Evolutionary conservation across 1,284 basidiomycete species (phyloP).

Genomic region (Sporisorium scitamineum): DNA sequence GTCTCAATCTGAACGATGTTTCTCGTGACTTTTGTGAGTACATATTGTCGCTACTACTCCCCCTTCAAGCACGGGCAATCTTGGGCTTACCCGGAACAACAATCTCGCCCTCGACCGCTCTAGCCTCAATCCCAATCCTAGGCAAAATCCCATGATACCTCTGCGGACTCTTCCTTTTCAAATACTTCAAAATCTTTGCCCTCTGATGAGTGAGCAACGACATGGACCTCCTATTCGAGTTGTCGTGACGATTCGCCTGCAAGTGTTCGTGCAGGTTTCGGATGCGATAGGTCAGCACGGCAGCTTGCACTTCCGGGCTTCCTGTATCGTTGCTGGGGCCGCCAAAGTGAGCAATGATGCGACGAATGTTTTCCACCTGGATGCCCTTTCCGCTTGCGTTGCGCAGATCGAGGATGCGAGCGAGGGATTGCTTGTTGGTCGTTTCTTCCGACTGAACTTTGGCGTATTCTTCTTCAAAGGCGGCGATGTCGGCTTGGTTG

Average conservation of each 20-base stretch:
- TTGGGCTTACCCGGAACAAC: constrained; percentile 67
- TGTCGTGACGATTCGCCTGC: constrained; percentile 77
- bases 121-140: constrained; percentile 81
- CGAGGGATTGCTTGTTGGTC: constrained; percentile 77
- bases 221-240: constrained; percentile 81
- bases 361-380: constrained; percentile 83
- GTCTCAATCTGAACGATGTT: not conserved
- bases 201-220: constrained; percentile 83
- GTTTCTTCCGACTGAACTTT: constrained; percentile 71
- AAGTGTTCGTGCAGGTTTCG: constrained; percentile 84
- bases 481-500: constrained; percentile 47
- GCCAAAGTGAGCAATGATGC: constrained; percentile 85
- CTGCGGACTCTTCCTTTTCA: constrained; percentile 77
- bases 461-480: constrained; percentile 48
- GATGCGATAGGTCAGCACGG: constrained; percentile 86
- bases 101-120: constrained; percentile 89
- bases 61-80: constrained; percentile 29
- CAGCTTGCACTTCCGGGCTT: constrained; percentile 87
- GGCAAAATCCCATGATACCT: constrained; percentile 81
- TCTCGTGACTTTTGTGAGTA: not conserved
- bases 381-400: constrained; percentile 88
- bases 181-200: constrained; percentile 84
- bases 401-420: constrained; percentile 81
- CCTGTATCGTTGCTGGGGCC: constrained; percentile 75
- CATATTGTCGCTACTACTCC: too few species aligned